Base-by-base conservation (phyloP, 352 stramenopile species). In the Blastocystis sp. region DNA sequence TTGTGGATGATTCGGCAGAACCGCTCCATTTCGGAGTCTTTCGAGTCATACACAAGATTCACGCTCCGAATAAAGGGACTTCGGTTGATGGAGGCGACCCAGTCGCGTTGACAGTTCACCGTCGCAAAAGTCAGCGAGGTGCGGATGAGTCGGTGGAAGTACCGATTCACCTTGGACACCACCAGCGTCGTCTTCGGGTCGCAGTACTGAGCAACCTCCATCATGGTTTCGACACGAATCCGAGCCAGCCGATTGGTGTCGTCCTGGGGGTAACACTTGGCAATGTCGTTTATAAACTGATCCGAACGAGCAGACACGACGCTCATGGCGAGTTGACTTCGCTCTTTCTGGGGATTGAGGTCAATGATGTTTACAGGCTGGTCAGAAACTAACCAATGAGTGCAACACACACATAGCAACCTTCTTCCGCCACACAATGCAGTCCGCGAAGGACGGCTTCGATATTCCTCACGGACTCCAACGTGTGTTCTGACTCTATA, bases 151-250 rank as follows among this genome's bases (percentile, higher is more conserved):
- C 32, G 29, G 38, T 59, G 38, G 34, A 78, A 78, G 46, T 56
- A 78, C n/a, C 27, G 24, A 27, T 61, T 78, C 36, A 78, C 67
- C 7, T 14, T 44, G 0, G 67, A 78, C 0, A 78, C 6, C 7
- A 27, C 1, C 24, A 57, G 11, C 24, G 27, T 21, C 0, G 42
- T 61, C 6, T 4, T 40, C 16, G 27, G 4, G 32, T 3, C 11
- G n/a, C 67, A 78, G 27, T 78, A 78, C 67, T 78, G 67, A 42
- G 36, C 32, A 2, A 78, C 67, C 27, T 78, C 67, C 46, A 78
- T n/a, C 48, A 78, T 40, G 14, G 67, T 56, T 63, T 1, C 49
- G 16, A 78, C 48, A 38, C 4, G 29, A 21, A 78, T 6, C n/a
- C 27, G 18, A 9, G 67, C 40, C 11, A 61, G 18, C 14, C 11